These are phyloP conservation scores for Boletus insuetus DNA, from an alignment of 768 basidiomycete species.

Conservation along the genomic window DNA sequence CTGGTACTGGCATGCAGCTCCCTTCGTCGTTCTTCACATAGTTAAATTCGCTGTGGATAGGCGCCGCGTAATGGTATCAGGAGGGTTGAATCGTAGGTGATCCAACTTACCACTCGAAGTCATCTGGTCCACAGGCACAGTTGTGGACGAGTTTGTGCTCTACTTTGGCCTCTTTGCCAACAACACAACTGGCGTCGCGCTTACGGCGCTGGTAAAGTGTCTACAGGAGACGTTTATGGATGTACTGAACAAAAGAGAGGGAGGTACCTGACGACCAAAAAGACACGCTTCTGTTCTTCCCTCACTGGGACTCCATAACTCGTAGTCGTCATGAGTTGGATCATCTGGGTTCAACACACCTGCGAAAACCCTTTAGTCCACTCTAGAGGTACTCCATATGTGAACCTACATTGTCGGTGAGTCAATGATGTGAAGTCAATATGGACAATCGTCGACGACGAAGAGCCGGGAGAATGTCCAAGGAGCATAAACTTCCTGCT, in stretches of 20 bases:
- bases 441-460: slow-evolving; percentile 61
- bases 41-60: slow-evolving; percentile 81
- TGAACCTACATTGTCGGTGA: slow-evolving; percentile 62
- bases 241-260: not conserved
- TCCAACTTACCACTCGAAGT: slow-evolving; percentile 90
- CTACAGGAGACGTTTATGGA: slow-evolving; percentile 36
- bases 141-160: slow-evolving; percentile 55
- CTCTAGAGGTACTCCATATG: not conserved
- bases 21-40: slow-evolving; percentile 64
- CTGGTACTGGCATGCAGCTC: slow-evolving; percentile 75
- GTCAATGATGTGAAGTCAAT: slow-evolving; percentile 87
- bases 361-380: slow-evolving; percentile 28
- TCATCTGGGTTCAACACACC: slow-evolving; percentile 69
- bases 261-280: slow-evolving; percentile 81
- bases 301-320: slow-evolving; percentile 94
- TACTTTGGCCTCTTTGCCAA: slow-evolving; percentile 66
- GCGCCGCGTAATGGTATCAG: not conserved
- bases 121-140: slow-evolving; percentile 68
- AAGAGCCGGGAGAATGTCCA: slow-evolving; percentile 52
- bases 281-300: slow-evolving; percentile 84
- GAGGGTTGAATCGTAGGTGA: not conserved
- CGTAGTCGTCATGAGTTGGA: slow-evolving; percentile 88
- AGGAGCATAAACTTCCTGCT: slow-evolving; percentile 89
- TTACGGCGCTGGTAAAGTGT: slow-evolving; percentile 89
- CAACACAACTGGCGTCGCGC: slow-evolving; percentile 76